Evolutionary conservation across 2,329 filamentous ascomycete species (phyloP).

Genomic region (Diaporthe ampelina): DNA sequence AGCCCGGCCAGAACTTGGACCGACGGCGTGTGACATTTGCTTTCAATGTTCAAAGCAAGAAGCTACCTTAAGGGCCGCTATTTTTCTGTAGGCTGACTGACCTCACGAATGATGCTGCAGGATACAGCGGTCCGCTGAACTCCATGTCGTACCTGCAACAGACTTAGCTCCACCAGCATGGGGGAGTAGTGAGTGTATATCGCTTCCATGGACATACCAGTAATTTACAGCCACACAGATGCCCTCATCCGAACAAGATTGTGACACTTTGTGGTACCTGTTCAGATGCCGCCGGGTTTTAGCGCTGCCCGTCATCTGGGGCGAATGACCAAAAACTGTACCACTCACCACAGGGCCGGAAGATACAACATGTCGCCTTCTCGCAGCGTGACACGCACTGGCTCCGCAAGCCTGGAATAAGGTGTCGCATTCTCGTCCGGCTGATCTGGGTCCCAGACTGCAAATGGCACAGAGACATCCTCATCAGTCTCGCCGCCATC

Average conservation of each 20-base stretch:
- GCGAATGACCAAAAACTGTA: not conserved
- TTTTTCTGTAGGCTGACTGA: slow-evolving; percentile 35
- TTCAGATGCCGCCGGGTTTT: not conserved
- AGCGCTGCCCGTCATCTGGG: not conserved
- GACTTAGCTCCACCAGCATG: not conserved
- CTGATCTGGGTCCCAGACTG: slow-evolving; percentile 80
- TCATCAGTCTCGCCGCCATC: slow-evolving; percentile 51
- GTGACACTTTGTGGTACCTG: slow-evolving; percentile 85
- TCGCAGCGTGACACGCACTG: slow-evolving; percentile 76
- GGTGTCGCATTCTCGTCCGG: slow-evolving; percentile 63
- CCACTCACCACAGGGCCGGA: slow-evolving; percentile 79
- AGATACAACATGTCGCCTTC: slow-evolving; percentile 87
- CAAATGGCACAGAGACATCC: slow-evolving; percentile 70
- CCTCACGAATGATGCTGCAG: slow-evolving; percentile 56
- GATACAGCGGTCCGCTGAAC: slow-evolving; percentile 67
- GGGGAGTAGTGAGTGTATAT: slow-evolving; percentile 3
- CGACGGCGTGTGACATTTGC: no score
- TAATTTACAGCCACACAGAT: slow-evolving; percentile 87
- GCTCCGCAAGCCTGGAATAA: slow-evolving; percentile 72
- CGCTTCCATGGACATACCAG: slow-evolving; percentile 65
- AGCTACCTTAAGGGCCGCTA: not conserved
- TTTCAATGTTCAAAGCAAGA: not conserved
- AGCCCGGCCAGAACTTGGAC: not conserved
- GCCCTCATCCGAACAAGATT: slow-evolving; percentile 76
- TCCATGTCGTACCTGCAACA: slow-evolving; percentile 69